phyloP scores from a whole-genome alignment of 257 asterid species.

The Catharanthus roseus region DNA sequence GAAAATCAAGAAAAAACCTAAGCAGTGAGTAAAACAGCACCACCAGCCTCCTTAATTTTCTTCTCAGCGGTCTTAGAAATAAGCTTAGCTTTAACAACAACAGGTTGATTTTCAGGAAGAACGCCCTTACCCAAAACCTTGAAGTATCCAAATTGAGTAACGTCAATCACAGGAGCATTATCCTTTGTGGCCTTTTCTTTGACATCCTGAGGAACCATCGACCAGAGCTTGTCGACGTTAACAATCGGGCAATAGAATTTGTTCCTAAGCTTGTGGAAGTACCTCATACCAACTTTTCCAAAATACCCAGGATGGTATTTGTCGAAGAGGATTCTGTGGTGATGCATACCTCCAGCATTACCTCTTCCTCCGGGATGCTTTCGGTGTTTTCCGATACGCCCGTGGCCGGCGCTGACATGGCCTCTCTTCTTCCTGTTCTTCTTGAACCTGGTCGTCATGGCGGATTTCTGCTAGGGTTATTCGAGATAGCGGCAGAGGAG shows the following conservation, averaged over 20 bases:
- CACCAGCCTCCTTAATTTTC: slow-evolving; percentile 16
- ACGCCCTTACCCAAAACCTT: slow-evolving; percentile 14
- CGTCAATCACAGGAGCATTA: slow-evolving; percentile 9
- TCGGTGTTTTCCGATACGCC: slow-evolving; percentile 35
- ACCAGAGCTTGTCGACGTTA: slow-evolving; percentile 15
- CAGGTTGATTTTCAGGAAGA: slow-evolving; percentile 13
- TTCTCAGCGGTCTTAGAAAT: slow-evolving; percentile 13
- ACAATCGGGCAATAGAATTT: slow-evolving; percentile 12
- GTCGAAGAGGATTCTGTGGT: slow-evolving; percentile 38
- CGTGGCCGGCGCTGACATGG: slow-evolving; percentile 44
- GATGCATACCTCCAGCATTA: slow-evolving; percentile 40
- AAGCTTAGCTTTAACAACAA: slow-evolving; percentile 14
- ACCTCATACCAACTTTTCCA: slow-evolving; percentile 34
- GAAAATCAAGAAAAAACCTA: background rate
- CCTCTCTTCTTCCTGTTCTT: slow-evolving; percentile 43
- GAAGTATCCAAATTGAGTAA: slow-evolving; percentile 12
- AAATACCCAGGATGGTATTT: slow-evolving; percentile 38
- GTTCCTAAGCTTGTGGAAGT: slow-evolving; percentile 15
- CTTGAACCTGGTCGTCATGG: slow-evolving; percentile 35
- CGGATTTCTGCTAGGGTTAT: background rate
- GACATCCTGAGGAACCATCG: slow-evolving; percentile 6
- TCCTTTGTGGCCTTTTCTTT: background rate
- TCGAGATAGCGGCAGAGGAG: slow-evolving; percentile 1
- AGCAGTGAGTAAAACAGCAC: slow-evolving; percentile 13
- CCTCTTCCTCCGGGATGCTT: slow-evolving; percentile 39